Conservation (phyloP, 495 filamentous ascomycete genomes). For the Aspergillus incahuasiensis region DNA sequence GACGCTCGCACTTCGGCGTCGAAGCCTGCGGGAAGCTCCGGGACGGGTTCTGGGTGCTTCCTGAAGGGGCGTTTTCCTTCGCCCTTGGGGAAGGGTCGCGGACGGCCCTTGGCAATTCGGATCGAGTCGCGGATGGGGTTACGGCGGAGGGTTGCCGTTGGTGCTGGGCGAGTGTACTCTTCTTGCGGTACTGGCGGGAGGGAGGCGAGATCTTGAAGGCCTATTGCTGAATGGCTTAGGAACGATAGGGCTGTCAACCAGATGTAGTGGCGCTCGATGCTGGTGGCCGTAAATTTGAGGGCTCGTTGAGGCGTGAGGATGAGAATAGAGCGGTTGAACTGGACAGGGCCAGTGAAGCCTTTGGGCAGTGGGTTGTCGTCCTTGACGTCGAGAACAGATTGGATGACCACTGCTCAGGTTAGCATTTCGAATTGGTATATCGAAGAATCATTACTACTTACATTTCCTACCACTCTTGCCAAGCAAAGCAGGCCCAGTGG, state of each 20-base stretch:
- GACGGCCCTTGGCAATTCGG: slow-evolving; percentile 76
- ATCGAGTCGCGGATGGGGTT: slow-evolving; percentile 86
- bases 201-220: slow-evolving; percentile 60
- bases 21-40: slow-evolving; percentile 29
- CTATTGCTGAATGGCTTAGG: slow-evolving; percentile 77
- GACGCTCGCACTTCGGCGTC: slow-evolving; percentile 12
- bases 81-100: slow-evolving; percentile 45
- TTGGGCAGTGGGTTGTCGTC: slow-evolving; percentile 89
- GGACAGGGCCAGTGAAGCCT: slow-evolving; percentile 44
- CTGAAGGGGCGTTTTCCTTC: slow-evolving; percentile 36
- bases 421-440: slow-evolving; percentile 15
- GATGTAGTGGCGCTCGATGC: slow-evolving; percentile 82
- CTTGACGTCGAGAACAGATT: slow-evolving; percentile 94
- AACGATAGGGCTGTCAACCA: slow-evolving; percentile 95
- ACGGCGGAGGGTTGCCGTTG: slow-evolving; percentile 46
- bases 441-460: slow-evolving; percentile 48
- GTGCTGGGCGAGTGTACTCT: slow-evolving; percentile 36
- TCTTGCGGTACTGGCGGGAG: slow-evolving; percentile 52
- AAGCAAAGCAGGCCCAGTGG: slow-evolving; percentile 77
- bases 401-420: slow-evolving; percentile 67
- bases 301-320: slow-evolving; percentile 91
- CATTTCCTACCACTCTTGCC: slow-evolving; percentile 94
- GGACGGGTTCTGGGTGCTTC: slow-evolving; percentile 27
- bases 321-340: slow-evolving; percentile 91
- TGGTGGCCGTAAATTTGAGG: slow-evolving; percentile 87